Base-by-base conservation (phyloP, 257 asterid genomes). In the Echium plantagineum region DNA sequence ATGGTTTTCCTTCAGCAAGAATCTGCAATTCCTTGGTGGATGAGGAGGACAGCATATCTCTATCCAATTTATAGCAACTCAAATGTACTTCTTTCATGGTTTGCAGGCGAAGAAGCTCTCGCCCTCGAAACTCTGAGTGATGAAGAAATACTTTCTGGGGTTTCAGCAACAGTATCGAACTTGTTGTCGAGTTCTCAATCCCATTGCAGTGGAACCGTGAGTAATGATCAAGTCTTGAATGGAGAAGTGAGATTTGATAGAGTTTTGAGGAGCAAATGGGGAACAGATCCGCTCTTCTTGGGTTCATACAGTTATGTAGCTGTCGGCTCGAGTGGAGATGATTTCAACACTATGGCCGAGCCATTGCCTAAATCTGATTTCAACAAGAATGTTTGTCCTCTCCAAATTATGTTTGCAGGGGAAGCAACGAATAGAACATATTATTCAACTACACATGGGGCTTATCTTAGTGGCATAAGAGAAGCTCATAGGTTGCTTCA, bases 391-490 rank as follows among this genome's bases (percentile, higher is more conserved):
- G 51, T 65, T 9, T 71, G 87, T 15, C 77, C 82, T 20, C 76
- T 90, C 21, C 97, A 90, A 63, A 71, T 90, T 9, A 73, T 90
- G 28, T 87, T 90, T 62, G 96, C 96, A 12, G 97, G 97, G 51
- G 97, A 90, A 78, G 97, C 96, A 9, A 87, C 97, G 2, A 90
- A 80, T 60, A 80, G 69, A 71, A 81, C 85, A 52, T 85, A 87
- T 62, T 90, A 87, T 71, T 90, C 97, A n/a, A 90, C 97, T 3
- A 87, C 96, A 32, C 97, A 90, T 61, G 97, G 97, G 28, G 97
- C 96, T 63, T 77, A 90, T 73, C 79, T 71, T 69, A 90, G 96
- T 71, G 97, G 97, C 53, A 64, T 87, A 52, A 85, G 97, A 71
- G 97, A 90, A 82, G 96, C 97, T 31, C 74, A 67, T 60, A 85